phyloP scores from a whole-genome alignment of 2,329 filamentous ascomycete genomes.

The Botrytis galanthina region DNA sequence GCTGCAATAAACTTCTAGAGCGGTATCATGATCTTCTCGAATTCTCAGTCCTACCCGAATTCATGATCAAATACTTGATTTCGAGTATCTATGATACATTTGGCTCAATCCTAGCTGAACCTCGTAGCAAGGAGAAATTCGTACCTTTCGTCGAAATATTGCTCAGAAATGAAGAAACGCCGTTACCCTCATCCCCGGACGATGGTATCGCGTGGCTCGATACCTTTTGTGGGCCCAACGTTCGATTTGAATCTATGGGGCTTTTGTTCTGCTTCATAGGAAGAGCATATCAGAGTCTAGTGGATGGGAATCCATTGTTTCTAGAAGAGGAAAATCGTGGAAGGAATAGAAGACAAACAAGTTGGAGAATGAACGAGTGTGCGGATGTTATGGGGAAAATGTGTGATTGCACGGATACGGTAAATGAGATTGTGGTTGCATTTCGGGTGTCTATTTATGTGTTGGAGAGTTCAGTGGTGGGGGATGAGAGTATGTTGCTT shows the following conservation, averaged over 20 bases:
- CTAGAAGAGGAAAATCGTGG: constrained; percentile 28
- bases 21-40: constrained; percentile 22
- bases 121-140: constrained; percentile 27
- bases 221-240: constrained; percentile 33
- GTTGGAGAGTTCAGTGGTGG: constrained; percentile 5
- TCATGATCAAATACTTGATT: constrained; percentile 31
- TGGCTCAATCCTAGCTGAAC: constrained; percentile 24
- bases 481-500: constrained; percentile 6
- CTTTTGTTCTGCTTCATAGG: constrained; percentile 36
- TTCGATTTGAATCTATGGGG: constrained; percentile 36
- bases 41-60: constrained; percentile 21
- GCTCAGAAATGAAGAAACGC: constrained; percentile 33
- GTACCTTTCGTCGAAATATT: constrained; percentile 27
- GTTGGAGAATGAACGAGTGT: constrained; percentile 38
- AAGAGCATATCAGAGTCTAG: constrained; percentile 28
- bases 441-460: not conserved
- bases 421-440: constrained; percentile 29
- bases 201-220: constrained; percentile 35
- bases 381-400: constrained; percentile 30
- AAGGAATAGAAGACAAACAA: constrained; percentile 32
- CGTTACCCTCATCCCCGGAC: constrained; percentile 30
- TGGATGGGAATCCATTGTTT: constrained; percentile 35
- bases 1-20: constrained; percentile 28
- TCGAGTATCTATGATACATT: constrained; percentile 30
- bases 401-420: constrained; percentile 8